Base-by-base conservation (phyloP, 2,329 filamentous ascomycete species). In the Lachnum nothofagi region DNA sequence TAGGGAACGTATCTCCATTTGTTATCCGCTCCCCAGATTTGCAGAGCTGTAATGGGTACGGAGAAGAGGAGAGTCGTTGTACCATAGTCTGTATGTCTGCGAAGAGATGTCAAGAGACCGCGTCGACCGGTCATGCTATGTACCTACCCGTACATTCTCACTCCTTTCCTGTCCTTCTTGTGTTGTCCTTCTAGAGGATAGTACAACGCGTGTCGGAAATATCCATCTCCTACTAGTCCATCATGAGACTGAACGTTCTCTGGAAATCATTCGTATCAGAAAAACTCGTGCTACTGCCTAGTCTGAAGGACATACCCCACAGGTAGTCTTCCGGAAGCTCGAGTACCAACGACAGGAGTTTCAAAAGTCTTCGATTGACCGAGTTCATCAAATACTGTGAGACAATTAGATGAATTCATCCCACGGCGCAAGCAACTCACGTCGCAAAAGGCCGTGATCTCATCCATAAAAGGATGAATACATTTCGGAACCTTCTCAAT, bases 381-480 rank as follows among this genome's bases (percentile, higher is more conserved):
- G 70, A 74, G 38, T 70, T 64, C 12, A 70, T 74, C n/a, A 75
- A 60, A 53, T 75, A 76, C 59, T 70, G 19, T 20, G 8, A 24
- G 14, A 42, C 20, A 5, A 17, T 34, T 24, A 42, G 17, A 6
- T n/a, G 2, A 5, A 16, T 2, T n/a, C 12, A 5, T 24, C 3
- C n/a, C n/a, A n/a, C 5, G 5, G 20, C 6, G 5, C n/a, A 7
- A 5, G n/a, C 16, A 5, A 48, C 51, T 40, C 14, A 56, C 53
- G 33, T 54, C 52, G 67, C 63, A 67, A 67, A 74, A 73, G 0
- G 65, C 63, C 44, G 67, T 67, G 42, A 75, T 73, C 53, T 75
- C 73, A 51, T 75, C 72, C 72, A 75, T 74, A 51, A 74, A 74
- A 0, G 73, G 72, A 46, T 68, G 66, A 1, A 75, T 59, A 42